Conservation (phyloP, 176 grass and related monocot genomes). For the Aegilops longissima region DNA sequence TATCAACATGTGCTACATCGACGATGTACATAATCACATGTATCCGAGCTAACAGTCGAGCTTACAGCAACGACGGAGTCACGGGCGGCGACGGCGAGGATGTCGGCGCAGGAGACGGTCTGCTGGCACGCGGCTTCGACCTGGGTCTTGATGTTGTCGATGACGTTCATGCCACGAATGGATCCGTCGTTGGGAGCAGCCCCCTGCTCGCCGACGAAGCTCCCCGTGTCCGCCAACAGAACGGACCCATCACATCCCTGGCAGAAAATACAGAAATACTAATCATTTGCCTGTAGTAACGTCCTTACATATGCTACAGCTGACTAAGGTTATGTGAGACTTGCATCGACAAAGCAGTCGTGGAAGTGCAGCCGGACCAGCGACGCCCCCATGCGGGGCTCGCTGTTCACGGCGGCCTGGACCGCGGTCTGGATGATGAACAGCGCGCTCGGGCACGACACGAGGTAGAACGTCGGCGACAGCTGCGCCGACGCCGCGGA, state of each 20-base stretch:
- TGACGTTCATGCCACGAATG: slow-evolving; percentile 29
- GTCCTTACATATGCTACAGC: neutral
- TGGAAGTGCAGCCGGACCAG: slow-evolving; percentile 80
- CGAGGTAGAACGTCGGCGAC: slow-evolving; percentile 73
- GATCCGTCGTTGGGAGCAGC: neutral
- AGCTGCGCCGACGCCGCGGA: slow-evolving; percentile 53
- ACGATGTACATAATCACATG: neutral
- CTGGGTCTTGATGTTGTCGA: slow-evolving; percentile 63
- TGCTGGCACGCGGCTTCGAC: slow-evolving; percentile 53
- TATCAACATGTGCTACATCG: neutral
- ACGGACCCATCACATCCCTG: slow-evolving; percentile 78
- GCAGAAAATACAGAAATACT: too few relatives aligned
- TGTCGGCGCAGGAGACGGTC: slow-evolving; percentile 84
- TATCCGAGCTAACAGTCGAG: neutral
- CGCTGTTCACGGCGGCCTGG: slow-evolving; percentile 41
- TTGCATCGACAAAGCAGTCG: slow-evolving; percentile 90
- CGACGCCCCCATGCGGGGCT: slow-evolving; percentile 68
- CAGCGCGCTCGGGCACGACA: slow-evolving; percentile 57
- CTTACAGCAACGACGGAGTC: slow-evolving; percentile 67
- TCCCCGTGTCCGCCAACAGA: slow-evolving; percentile 28
- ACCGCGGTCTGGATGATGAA: slow-evolving; percentile 59
- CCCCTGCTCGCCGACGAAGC: neutral
- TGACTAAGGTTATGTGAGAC: neutral
- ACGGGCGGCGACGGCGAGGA: slow-evolving; percentile 61
- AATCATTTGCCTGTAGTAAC: neutral